Conservation (phyloP, 345 rosid species). For the Nephelium lappaceum region DNA sequence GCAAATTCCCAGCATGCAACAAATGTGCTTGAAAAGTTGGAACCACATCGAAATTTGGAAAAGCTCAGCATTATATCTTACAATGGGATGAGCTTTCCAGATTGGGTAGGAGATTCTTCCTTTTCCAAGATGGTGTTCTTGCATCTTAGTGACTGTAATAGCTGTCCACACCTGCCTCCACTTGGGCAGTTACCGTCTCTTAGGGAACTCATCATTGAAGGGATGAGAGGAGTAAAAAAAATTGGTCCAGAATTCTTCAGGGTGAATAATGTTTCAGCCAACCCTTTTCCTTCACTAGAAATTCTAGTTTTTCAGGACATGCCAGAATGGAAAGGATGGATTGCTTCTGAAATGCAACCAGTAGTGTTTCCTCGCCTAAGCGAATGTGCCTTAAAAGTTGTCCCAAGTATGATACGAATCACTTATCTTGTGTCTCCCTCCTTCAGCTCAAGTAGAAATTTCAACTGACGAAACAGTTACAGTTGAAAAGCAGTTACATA, state of each 20-base stretch:
- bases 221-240: constrained; percentile 19
- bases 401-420: constrained; percentile 8
- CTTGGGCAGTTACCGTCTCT: constrained; percentile 36
- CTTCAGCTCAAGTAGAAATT: constrained; percentile 16
- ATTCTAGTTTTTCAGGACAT: constrained; percentile 20
- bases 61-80: constrained; percentile 23
- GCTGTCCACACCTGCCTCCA: constrained; percentile 27
- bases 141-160: constrained; percentile 18
- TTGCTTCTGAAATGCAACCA: neutral
- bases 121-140: constrained; percentile 13
- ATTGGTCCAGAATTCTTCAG: constrained; percentile 29
- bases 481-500: too few relatives aligned
- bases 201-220: constrained; percentile 13
- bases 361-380: constrained; percentile 21
- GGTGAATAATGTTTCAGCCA: neutral
- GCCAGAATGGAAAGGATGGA: neutral
- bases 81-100: constrained; percentile 32
- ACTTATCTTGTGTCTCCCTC: constrained; percentile 22
- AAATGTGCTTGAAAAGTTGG: constrained; percentile 22
- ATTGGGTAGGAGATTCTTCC: constrained; percentile 32
- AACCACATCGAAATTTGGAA: constrained; percentile 23
- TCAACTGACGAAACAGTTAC: too few relatives aligned
- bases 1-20: neutral
- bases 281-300: constrained; percentile 24
- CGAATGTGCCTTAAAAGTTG: constrained; percentile 25